Evolutionary conservation across 208 protist genomes (phyloP).

Genomic region (Trypanosomatidae sp.): DNA sequence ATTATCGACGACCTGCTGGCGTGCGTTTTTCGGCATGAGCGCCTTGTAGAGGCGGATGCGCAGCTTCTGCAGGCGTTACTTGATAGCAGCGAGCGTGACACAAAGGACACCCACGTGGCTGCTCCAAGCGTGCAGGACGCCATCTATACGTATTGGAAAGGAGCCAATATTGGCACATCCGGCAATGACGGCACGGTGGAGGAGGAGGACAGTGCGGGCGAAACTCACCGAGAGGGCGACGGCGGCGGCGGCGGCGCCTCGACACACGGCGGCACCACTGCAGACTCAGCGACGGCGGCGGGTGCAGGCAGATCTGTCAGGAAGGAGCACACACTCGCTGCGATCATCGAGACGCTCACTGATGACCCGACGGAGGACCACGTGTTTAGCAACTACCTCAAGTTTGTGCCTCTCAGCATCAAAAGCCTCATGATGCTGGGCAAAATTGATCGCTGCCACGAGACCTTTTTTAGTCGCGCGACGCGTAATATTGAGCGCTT

Average conservation of each 20-base stretch:
- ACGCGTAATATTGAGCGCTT: constrained; percentile 65
- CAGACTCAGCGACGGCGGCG: neutral
- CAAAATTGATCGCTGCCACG: constrained; percentile 67
- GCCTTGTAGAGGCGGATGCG: constrained; percentile 55
- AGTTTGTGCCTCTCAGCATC: constrained; percentile 80
- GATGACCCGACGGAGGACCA: constrained; percentile 59
- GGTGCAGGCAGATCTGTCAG: no score
- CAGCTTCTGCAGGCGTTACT: constrained; percentile 64
- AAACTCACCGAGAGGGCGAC: neutral
- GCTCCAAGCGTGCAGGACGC: constrained; percentile 39
- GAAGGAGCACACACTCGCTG: constrained; percentile 33
- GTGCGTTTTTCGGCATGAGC: constrained; percentile 78
- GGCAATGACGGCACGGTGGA: constrained; percentile 6
- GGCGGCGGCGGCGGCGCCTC: neutral
- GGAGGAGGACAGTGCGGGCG: constrained; percentile 1
- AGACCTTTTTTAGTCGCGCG: constrained; percentile 69
- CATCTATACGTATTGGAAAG: constrained; percentile 42
- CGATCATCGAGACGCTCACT: constrained; percentile 44
- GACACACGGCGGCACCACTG: neutral
- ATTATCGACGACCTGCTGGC: constrained; percentile 76
- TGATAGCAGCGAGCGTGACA: constrained; percentile 28
- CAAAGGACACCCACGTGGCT: constrained; percentile 19
- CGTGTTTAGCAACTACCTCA: constrained; percentile 54
- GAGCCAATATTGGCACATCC: neutral
- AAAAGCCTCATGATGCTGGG: constrained; percentile 60